Percentiles rank a stretch among this genome's conserved stretches.
Conservation (phyloP, 2,329 filamentous ascomycete species). For the Ascochyta lentis region DNA sequence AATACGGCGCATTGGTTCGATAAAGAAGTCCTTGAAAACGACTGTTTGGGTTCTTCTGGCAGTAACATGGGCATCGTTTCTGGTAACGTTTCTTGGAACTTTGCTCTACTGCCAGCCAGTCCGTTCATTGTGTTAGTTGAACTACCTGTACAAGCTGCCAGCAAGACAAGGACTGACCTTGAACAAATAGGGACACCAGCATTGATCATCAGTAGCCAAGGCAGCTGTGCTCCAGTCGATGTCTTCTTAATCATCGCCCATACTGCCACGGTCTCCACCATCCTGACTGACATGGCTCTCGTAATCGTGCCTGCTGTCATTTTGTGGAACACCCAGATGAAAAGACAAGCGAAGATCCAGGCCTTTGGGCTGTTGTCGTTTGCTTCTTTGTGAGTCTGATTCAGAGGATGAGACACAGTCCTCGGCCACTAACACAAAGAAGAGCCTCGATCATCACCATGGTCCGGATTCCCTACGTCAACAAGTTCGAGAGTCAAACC, state of each 20-base stretch:
- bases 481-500: conserved; percentile 19
- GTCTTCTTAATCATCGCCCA: conserved; percentile 26
- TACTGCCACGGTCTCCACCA: conserved; percentile 22
- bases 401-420: not conserved
- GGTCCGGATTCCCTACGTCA: conserved; percentile 25
- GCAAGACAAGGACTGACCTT: not conserved
- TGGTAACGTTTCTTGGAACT: conserved; percentile 25
- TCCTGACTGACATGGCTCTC: conserved; percentile 23
- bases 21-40: conserved; percentile 17
- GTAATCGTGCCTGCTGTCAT: conserved; percentile 24
- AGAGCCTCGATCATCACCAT: not conserved
- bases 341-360: conserved; percentile 24
- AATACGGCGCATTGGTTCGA: conserved; percentile 28
- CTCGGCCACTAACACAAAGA: not conserved
- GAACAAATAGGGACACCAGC: conserved; percentile 12
- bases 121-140: not conserved
- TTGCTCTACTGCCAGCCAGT: conserved; percentile 24
- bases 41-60: conserved; percentile 19
- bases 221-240: conserved; percentile 18
- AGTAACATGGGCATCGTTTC: conserved; percentile 24
- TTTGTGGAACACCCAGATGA: conserved; percentile 30
- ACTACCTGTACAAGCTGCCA: not conserved
- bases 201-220: conserved; percentile 16
- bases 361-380: conserved; percentile 26
- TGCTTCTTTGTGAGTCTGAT: conserved; percentile 21